These are phyloP conservation scores for Rhodofomes roseus DNA, from an alignment of 1,284 basidiomycete species.

Conservation along the genomic window DNA sequence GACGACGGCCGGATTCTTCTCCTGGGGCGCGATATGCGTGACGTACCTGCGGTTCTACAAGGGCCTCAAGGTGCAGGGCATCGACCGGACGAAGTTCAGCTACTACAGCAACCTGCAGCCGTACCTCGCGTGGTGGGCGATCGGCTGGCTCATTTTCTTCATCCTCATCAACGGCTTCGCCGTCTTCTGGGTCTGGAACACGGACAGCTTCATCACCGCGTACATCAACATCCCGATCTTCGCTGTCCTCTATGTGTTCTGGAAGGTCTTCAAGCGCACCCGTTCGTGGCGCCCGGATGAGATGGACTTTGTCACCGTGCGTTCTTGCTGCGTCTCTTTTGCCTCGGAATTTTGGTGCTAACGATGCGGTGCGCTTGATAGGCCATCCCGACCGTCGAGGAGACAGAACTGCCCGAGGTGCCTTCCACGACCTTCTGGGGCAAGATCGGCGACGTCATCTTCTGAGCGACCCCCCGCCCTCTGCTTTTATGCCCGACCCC, in stretches of 20 bases:
- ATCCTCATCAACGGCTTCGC: constrained; percentile 36
- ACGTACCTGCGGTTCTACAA: constrained; percentile 75
- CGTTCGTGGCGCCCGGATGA: constrained; percentile 45
- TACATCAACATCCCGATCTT: constrained; percentile 52
- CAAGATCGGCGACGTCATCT: constrained; percentile 35
- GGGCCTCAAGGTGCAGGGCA: constrained; percentile 54
- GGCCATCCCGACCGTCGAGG: constrained; percentile 52
- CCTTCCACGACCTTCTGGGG: constrained; percentile 33
- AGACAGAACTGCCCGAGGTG: constrained; percentile 42
- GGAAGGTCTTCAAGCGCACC: constrained; percentile 53
- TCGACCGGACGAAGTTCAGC: constrained; percentile 49
- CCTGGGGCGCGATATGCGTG: constrained; percentile 69
- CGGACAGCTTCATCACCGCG: constrained; percentile 51
- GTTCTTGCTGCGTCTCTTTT: constrained; percentile 10
- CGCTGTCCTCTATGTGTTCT: constrained; percentile 42
- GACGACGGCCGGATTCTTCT: constrained; percentile 59
- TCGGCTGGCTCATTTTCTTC: constrained; percentile 37
- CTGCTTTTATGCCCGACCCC: not conserved
- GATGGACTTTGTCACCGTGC: constrained; percentile 57
- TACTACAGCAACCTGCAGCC: constrained; percentile 49
- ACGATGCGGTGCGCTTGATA: constrained; percentile 5
- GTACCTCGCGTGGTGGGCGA: constrained; percentile 35
- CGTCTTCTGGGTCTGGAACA: constrained; percentile 48
- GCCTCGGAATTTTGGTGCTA: not conserved
- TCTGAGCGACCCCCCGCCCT: constrained; percentile 24